These are phyloP conservation scores for Bullera alba DNA, from an alignment of 768 basidiomycete genomes.

Conservation along the genomic window DNA sequence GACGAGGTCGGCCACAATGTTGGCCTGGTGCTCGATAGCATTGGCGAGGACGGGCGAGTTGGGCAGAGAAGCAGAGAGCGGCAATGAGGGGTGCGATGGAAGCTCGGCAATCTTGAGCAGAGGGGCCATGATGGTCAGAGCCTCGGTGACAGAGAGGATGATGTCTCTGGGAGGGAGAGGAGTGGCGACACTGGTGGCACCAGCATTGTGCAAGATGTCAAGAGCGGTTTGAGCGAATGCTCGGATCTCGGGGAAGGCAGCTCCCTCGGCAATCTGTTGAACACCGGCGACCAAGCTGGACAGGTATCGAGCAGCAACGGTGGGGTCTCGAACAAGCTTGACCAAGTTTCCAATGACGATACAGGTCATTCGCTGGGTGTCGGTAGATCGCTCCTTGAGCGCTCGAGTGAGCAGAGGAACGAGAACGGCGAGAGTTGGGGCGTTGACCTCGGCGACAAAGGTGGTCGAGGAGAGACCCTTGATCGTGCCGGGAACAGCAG, in stretches of 20 bases:
- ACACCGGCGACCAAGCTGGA: constrained; percentile 83
- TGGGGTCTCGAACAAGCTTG: constrained; percentile 88
- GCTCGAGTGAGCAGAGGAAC: constrained; percentile 86
- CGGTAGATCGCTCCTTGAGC: constrained; percentile 90
- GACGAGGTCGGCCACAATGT: constrained; percentile 70
- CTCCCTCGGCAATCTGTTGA: constrained; percentile 76
- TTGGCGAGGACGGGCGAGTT: constrained; percentile 53
- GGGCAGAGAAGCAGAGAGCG: constrained; percentile 54
- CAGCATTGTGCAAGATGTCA: constrained; percentile 70
- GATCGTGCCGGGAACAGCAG: constrained; percentile 78
- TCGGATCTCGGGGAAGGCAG: constrained; percentile 95
- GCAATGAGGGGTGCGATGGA: constrained; percentile 50
- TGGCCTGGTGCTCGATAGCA: constrained; percentile 65
- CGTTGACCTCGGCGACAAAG: constrained; percentile 93
- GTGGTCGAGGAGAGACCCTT: constrained; percentile 91
- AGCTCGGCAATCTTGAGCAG: constrained; percentile 54
- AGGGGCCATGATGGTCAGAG: constrained; percentile 55
- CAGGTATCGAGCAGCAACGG: constrained; percentile 80
- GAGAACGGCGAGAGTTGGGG: constrained; percentile 91
- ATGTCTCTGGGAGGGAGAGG: constrained; percentile 67
- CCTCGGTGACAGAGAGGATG: constrained; percentile 57
- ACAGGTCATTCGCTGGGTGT: constrained; percentile 87
- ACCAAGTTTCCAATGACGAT: constrained; percentile 93
- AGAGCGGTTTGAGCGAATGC: constrained; percentile 84
- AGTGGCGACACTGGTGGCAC: constrained; percentile 67